Percentiles rank a stretch among this genome's conserved stretches.
These are phyloP conservation scores for Erythrophleum fordii DNA, from an alignment of 306 rosid species.

Conservation along the genomic window DNA sequence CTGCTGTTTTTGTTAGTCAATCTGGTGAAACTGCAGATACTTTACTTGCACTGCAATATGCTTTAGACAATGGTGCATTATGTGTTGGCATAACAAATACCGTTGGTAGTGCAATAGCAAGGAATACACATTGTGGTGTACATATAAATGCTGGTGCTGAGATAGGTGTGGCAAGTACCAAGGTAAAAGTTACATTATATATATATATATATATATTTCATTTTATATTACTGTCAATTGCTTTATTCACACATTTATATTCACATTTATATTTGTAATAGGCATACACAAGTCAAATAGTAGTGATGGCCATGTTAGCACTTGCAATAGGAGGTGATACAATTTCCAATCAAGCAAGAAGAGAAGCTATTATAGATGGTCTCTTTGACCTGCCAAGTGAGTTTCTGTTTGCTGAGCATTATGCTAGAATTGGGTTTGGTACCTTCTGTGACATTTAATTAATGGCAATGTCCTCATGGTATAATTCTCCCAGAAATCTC, in stretches of 20 bases:
- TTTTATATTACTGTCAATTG: constrained; percentile 27
- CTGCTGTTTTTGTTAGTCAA: constrained; percentile 96
- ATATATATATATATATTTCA: not conserved
- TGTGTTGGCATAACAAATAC: constrained; percentile 98
- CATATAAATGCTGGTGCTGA: constrained; percentile 99
- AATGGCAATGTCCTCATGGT: not conserved
- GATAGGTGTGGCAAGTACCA: constrained; percentile 99
- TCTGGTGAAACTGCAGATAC: constrained; percentile 99
- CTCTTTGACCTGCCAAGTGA: constrained; percentile 90
- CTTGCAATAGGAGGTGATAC: constrained; percentile 95
- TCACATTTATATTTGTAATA: constrained; percentile 36
- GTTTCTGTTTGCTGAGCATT: constrained; percentile 44
- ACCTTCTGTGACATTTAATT: not conserved
- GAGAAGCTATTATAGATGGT: constrained; percentile 91
- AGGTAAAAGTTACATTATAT: constrained; percentile 57
- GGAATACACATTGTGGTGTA: constrained; percentile 95
- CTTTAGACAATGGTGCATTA: constrained; percentile 90
- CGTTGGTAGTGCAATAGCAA: constrained; percentile 93
- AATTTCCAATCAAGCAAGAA: constrained; percentile 78
- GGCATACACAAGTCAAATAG: constrained; percentile 99
- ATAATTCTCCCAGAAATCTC: not conserved
- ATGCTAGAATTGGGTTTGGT: constrained; percentile 14
- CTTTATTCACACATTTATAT: constrained; percentile 31
- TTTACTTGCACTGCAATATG: constrained; percentile 87
- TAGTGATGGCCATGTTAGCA: constrained; percentile 97